Evolutionary conservation across 2,329 filamentous ascomycete species (phyloP).

Genomic region (Fusarium concolor): DNA sequence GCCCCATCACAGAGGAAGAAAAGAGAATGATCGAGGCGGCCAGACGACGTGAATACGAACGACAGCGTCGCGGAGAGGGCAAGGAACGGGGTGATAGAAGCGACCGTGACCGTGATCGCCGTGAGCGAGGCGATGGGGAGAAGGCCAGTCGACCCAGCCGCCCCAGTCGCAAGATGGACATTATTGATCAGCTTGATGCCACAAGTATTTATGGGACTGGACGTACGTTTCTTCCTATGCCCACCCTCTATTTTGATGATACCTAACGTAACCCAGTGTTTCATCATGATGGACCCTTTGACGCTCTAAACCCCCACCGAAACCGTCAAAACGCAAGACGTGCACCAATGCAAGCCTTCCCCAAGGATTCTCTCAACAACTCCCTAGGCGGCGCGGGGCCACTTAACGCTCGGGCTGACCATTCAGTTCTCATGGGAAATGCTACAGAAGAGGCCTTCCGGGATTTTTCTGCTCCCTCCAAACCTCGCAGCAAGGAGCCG

Average conservation of each 20-base stretch:
- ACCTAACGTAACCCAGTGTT: slow-evolving; percentile 73
- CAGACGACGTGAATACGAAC: slow-evolving; percentile 47
- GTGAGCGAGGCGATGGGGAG: slow-evolving; percentile 58
- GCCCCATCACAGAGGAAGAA: slow-evolving; percentile 68
- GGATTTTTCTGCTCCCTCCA: slow-evolving; percentile 71
- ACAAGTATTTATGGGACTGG: slow-evolving; percentile 96
- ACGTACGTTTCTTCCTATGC: slow-evolving; percentile 66
- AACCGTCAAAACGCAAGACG: slow-evolving; percentile 85
- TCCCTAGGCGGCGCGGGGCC: slow-evolving; percentile 88
- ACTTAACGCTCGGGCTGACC: slow-evolving; percentile 82
- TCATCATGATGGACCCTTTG: slow-evolving; percentile 97
- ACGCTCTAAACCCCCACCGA: slow-evolving; percentile 93
- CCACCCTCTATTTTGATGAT: background rate
- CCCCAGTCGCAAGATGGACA: slow-evolving; percentile 73
- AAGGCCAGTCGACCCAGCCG: slow-evolving; percentile 60
- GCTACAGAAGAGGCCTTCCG: slow-evolving; percentile 85
- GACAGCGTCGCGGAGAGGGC: slow-evolving; percentile 39
- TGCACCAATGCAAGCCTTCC: slow-evolving; percentile 96
- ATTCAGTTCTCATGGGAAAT: slow-evolving; percentile 86
- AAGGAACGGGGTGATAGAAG: slow-evolving; percentile 39
- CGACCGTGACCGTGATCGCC: slow-evolving; percentile 50
- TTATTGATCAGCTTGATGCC: slow-evolving; percentile 97
- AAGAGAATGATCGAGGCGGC: slow-evolving; percentile 53
- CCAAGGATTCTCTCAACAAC: slow-evolving; percentile 92
- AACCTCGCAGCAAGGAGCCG: slow-evolving; percentile 53